Evolutionary conservation across 2,329 filamentous ascomycete genomes (phyloP), one percentile per base, ranked within the genome.

Genomic region (Pyricularia grisea): DNA sequence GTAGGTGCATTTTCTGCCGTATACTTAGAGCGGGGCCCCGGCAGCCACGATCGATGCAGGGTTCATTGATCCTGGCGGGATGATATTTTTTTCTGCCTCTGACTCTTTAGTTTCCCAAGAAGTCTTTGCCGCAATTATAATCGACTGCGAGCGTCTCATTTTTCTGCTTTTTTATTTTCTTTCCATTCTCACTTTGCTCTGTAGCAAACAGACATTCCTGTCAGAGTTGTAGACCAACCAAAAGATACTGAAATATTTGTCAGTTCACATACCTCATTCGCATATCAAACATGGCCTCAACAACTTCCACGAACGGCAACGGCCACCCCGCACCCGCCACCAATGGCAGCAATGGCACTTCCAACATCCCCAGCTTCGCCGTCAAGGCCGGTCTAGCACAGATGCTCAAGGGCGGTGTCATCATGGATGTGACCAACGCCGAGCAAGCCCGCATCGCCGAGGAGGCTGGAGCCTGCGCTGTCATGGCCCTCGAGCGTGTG

Each of bases 321-420:
- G 70, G 69, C 69, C 69, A 67, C 50, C 71, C 69, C 63, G 70
- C 69, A 71, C 72, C 70, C 70, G 72, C 69, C 71, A 70, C 31
- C 36, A 63, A 36, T 50, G 68, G 36, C 42, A 63, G n/a, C 66
- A 66, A 33, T 20, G 27, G 69, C 73, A 75, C 76, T 66, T 79
- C 81, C 73, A 82, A 80, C 72, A 76, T 30, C 42, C 50, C 81
- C 73, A 85, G 88, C 80, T 97, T 97, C 81, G 90, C 90, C 74
- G 90, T 97, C 86, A 99, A 99, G 87, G 91, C 93, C 68, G 95
- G 94, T 70, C 85, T 99, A 73, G 95, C 95, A 28, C 92, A 97
- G 81, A 99, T 99, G 95, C 85, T 98, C 81, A 97, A 98, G 86
- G 95, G 95, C 78, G 95, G 95, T 76, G 95, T 99, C 73, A 99